Conservation (phyloP, 2,329 filamentous ascomycete genomes). For the Fusarium concolor region DNA sequence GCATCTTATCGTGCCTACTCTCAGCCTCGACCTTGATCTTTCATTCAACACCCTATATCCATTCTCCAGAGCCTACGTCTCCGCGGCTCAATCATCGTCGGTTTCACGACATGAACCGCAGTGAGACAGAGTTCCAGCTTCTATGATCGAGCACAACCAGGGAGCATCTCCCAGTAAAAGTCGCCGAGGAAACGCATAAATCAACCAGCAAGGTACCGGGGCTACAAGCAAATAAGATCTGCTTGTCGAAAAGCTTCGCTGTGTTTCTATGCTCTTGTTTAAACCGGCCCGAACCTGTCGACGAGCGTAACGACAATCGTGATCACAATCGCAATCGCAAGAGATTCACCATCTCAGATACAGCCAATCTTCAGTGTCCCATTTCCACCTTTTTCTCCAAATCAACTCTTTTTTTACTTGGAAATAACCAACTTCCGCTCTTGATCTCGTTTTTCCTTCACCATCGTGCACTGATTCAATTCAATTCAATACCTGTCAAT, state of each 20-base stretch:
- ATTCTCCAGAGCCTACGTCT: not conserved
- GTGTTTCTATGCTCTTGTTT: conserved; percentile 17
- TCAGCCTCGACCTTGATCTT: not conserved
- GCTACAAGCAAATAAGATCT: no score
- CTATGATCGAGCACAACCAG: not conserved
- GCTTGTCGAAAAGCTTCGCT: conserved; percentile 19
- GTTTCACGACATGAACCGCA: conserved; percentile 6
- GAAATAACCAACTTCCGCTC: not conserved
- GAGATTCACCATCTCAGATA: not conserved
- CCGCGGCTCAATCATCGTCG: not conserved
- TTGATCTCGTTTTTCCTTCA: conserved; percentile 1
- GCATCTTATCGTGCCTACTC: not conserved
- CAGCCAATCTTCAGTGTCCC: not conserved
- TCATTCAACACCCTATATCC: not conserved
- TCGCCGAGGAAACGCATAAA: not conserved
- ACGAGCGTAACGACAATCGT: conserved; percentile 7
- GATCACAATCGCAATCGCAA: conserved; percentile 6
- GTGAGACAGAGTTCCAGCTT: not conserved
- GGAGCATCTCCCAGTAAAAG: not conserved
- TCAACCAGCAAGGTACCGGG: not conserved
- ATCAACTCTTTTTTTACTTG: not conserved
- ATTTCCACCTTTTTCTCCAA: not conserved
- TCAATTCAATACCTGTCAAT: conserved; percentile 19
- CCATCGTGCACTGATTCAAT: conserved; percentile 8
- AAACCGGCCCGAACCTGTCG: conserved; percentile 6